Evolutionary conservation across 352 stramenopile species (phyloP), one percentile per base, ranked within the genome.

Genomic region (Globisporangium paroecandrum): DNA sequence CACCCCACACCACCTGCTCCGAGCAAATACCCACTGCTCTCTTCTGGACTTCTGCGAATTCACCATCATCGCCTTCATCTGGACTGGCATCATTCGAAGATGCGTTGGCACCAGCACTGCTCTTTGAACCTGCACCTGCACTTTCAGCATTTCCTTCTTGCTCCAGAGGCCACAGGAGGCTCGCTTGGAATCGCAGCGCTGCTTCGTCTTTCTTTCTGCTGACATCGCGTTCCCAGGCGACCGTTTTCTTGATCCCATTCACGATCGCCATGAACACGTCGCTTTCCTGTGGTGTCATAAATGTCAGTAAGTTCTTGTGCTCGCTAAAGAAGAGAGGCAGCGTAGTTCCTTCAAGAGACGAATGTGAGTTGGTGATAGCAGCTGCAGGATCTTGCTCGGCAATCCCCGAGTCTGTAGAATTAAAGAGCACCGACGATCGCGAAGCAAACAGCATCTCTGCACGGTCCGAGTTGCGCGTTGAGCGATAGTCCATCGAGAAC

Each of bases 1-100:
- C 79, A 15, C 75, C 85, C 87, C 87, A 94, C 1, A 67, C 81
- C 22, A 96, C 76, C 77, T 93, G 87, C 61, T 94, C 87, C 2
- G 89, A 93, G 74, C 75, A 90, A 71, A 94, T 77, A 1, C 86
- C 84, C 41, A 59, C 62, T 1, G 47, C 65, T 38, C 49, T 36
- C n/a, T 55, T 56, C 25, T 51, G n/a, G 18, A n/a, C 24, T n/a
- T 56, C 53, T 34, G 22, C 34, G 12, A 41, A 49, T 3, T 24
- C 32, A 15, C 20, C 57, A 47, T 5, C 55, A 32, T 63, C 73
- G 4, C 56, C 54, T 68, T 20, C 60, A 36, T 13, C 38, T 22
- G 10, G 3, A 20, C 22, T 29, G 58, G 62, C 54, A 10, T 69
- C 55, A 15, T 59, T 61, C 55, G 57, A 15, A 24, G 13, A 27